Evolutionary conservation across 2,329 filamentous ascomycete species (phyloP).

Genomic region (Claviceps cyperi): DNA sequence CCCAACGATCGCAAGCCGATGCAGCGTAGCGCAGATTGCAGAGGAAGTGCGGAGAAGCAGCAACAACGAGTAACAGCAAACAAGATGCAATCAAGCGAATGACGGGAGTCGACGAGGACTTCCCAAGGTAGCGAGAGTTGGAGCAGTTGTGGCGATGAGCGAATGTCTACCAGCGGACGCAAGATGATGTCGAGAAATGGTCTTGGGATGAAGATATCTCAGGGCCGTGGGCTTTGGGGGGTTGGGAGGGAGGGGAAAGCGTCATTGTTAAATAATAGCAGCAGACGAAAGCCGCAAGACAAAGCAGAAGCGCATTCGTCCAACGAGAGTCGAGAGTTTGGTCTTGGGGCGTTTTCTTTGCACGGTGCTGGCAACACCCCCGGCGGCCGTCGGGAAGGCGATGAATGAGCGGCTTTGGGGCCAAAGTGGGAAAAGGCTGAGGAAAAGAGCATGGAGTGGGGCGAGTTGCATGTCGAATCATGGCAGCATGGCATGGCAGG

Average conservation of each 20-base stretch:
- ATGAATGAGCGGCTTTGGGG: too few relatives aligned
- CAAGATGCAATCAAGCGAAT: slow-evolving; percentile 47
- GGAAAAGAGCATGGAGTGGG: too few relatives aligned
- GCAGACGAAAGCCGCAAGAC: not conserved
- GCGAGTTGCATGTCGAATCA: not conserved
- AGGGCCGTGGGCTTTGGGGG: slow-evolving; percentile 1
- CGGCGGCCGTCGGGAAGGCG: too few relatives aligned
- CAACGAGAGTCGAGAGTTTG: not conserved
- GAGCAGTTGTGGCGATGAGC: slow-evolving; percentile 29
- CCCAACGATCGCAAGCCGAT: too few relatives aligned
- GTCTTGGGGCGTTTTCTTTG: not conserved
- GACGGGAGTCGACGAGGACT: slow-evolving; percentile 64
- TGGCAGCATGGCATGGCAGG: not conserved
- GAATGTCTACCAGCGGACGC: slow-evolving; percentile 25
- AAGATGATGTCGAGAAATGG: slow-evolving; percentile 3
- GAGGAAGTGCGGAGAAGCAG: slow-evolving; percentile 13
- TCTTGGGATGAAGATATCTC: slow-evolving; percentile 4
- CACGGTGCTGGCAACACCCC: too few relatives aligned
- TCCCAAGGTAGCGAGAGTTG: slow-evolving; percentile 34
- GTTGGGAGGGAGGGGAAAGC: not conserved
- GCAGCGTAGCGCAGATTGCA: not conserved
- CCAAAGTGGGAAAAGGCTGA: too few relatives aligned
- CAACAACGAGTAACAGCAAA: slow-evolving; percentile 32
- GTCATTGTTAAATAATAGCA: slow-evolving; percentile 8
- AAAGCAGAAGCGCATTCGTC: not conserved